phyloP scores from a whole-genome alignment of 306 rosid genomes.

The Glycyrrhiza uralensis region DNA sequence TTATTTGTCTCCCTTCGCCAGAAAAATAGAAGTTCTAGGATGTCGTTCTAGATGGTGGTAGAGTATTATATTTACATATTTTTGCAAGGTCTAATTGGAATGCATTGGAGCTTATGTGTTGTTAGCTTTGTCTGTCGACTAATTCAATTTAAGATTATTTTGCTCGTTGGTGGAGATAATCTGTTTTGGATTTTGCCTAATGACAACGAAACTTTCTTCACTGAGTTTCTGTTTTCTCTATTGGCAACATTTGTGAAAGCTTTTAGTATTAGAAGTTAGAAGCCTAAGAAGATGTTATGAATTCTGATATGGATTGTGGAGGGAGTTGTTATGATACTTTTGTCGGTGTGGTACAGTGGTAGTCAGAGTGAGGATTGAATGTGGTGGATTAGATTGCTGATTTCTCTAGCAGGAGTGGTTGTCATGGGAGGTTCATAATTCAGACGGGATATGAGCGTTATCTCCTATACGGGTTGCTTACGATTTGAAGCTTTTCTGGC shows the following conservation, averaged over 20 bases:
- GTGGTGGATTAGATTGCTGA: no score
- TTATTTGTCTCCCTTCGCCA: not conserved
- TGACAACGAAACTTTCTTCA: not conserved
- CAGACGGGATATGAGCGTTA: no score
- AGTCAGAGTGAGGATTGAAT: no score
- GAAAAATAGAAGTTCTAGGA: not conserved
- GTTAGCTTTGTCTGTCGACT: not conserved
- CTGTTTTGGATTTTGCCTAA: not conserved
- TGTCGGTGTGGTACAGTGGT: no score
- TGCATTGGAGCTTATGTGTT: not conserved
- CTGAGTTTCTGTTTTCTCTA: not conserved
- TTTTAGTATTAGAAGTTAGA: not conserved
- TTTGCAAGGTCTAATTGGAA: not conserved
- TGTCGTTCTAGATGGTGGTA: not conserved
- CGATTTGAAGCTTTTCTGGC: no score
- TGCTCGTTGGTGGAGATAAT: not conserved
- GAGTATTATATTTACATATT: not conserved
- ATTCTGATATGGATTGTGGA: no score
- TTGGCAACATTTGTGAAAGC: not conserved
- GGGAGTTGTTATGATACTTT: no score
- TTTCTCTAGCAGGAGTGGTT: no score
- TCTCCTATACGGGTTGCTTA: no score
- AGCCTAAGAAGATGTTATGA: not conserved
- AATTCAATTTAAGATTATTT: not conserved
- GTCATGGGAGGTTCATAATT: no score